phyloP scores from a whole-genome alignment of 306 rosid genomes.

The Echinosophora koreensis region DNA sequence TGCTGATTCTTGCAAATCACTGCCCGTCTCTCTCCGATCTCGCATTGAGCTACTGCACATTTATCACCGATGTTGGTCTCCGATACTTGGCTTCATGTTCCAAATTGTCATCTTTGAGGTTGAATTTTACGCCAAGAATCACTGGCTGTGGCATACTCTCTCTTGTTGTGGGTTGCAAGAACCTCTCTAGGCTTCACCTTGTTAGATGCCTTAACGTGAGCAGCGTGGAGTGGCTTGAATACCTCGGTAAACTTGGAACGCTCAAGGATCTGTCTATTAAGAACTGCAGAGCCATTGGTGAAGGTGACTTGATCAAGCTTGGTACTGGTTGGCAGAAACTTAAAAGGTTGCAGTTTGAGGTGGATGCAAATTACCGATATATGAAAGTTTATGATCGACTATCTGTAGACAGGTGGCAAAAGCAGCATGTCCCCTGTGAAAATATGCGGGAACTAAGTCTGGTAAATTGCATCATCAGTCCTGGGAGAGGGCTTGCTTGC shows the following conservation, averaged over 20 bases:
- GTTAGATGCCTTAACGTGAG: constrained; percentile 81
- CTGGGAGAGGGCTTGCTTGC: constrained; percentile 93
- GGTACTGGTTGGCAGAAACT: constrained; percentile 80
- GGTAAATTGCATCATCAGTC: constrained; percentile 91
- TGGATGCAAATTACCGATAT: constrained; percentile 82
- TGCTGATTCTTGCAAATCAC: constrained; percentile 62
- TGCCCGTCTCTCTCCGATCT: constrained; percentile 73
- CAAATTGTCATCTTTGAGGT: constrained; percentile 70
- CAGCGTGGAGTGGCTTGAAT: constrained; percentile 76
- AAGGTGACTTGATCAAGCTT: constrained; percentile 65
- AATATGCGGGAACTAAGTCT: constrained; percentile 78
- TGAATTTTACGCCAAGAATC: constrained; percentile 82
- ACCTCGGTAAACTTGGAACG: constrained; percentile 60
- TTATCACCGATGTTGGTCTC: constrained; percentile 85
- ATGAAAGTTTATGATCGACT: constrained; percentile 89
- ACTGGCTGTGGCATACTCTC: constrained; percentile 87
- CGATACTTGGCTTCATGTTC: constrained; percentile 72
- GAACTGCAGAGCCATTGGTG: constrained; percentile 69
- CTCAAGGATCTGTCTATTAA: constrained; percentile 63
- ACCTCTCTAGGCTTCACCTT: constrained; percentile 78
- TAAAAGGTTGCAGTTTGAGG: constrained; percentile 85
- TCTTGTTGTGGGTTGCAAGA: constrained; percentile 83
- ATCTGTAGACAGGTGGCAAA: constrained; percentile 88
- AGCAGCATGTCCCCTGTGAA: constrained; percentile 79
- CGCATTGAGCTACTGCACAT: constrained; percentile 80